phyloP scores from a whole-genome alignment of 106 monocot species.

The Allium fistulosum region DNA sequence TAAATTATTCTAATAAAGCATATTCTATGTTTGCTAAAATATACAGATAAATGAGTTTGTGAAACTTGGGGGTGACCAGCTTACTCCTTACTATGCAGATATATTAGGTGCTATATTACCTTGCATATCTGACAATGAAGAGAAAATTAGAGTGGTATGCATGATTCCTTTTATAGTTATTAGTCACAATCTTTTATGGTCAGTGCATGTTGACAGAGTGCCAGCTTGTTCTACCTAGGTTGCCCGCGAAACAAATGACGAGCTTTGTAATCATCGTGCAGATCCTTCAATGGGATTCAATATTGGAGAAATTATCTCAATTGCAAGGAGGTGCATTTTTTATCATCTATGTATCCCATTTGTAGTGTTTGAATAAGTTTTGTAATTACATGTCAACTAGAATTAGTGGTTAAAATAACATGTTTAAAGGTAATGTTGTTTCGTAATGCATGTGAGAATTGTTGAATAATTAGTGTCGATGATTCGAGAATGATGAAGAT shows the following conservation, averaged over 20 bases:
- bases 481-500: too few species aligned
- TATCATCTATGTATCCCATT: not conserved
- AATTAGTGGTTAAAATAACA: not conserved
- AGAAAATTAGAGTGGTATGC: slow-evolving; percentile 57
- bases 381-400: not conserved
- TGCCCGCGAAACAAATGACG: slow-evolving; percentile 95
- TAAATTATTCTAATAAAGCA: too few species aligned
- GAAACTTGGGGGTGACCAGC: slow-evolving; percentile 85
- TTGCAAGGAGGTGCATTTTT: slow-evolving; percentile 25
- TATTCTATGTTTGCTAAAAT: not conserved
- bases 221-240: not conserved
- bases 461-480: not conserved
- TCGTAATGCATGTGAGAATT: slow-evolving; percentile 9
- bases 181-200: slow-evolving; percentile 44
- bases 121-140: slow-evolving; percentile 91
- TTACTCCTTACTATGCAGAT: not conserved
- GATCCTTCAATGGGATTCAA: slow-evolving; percentile 74
- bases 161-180: not conserved
- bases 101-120: slow-evolving; percentile 81
- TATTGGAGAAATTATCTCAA: slow-evolving; percentile 62
- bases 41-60: slow-evolving; percentile 96
- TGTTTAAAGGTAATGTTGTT: too few species aligned
- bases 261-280: slow-evolving; percentile 65
- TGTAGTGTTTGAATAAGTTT: too few species aligned
- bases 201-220: slow-evolving; percentile 77